phyloP scores from a whole-genome alignment of 164 flowering plant species.

The Vitis vinifera region DNA sequence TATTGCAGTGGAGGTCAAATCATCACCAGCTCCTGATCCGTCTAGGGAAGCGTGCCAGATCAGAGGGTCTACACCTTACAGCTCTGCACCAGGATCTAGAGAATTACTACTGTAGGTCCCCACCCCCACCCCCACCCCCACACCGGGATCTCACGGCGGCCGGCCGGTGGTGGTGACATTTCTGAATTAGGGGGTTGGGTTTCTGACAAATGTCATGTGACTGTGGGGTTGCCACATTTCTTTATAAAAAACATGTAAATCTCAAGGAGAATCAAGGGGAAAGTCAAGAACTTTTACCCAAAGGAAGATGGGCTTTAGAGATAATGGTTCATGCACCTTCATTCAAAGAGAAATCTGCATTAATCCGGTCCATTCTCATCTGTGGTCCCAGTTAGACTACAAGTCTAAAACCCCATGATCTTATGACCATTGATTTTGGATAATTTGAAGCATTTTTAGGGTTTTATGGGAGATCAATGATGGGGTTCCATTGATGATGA shows the following conservation, averaged over 20 bases:
- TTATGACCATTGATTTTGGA: background rate
- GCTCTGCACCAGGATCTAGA: background rate
- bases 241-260: background rate
- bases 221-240: conserved; percentile 19
- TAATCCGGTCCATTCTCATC: background rate
- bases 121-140: background rate
- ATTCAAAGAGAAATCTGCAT: background rate
- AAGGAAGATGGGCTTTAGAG: background rate
- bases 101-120: background rate
- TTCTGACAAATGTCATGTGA: conserved; percentile 46
- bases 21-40: conserved; percentile 16
- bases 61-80: background rate
- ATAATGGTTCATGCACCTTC: conserved; percentile 30
- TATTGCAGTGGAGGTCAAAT: conserved; percentile 3
- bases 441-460: background rate
- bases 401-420: conserved; percentile 1
- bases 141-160: background rate
- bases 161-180: background rate
- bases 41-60: conserved; percentile 22
- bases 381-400: conserved; percentile 9
- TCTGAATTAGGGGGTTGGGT: conserved; percentile 1
- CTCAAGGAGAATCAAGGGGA: background rate
- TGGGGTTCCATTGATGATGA: background rate
- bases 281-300: conserved; percentile 1
- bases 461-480: conserved; percentile 6